These are phyloP conservation scores for Paramecium sonneborni DNA, from an alignment of 73 alveolate species.

Conservation along the genomic window DNA sequence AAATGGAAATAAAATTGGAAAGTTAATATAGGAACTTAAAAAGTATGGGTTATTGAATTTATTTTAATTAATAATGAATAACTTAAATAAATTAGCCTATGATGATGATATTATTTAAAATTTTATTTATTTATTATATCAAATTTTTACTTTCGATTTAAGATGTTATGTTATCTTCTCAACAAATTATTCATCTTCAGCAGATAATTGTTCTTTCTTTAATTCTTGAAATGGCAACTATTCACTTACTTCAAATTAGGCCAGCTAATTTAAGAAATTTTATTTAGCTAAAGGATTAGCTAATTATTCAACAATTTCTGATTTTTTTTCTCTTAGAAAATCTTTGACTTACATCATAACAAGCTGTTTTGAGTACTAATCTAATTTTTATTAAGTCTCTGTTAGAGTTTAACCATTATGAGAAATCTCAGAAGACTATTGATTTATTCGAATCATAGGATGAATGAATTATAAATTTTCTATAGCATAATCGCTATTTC, in stretches of 20 bases:
- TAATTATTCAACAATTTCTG: slow-evolving; percentile 5
- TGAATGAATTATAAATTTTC: slow-evolving; percentile 3
- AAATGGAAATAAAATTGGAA: too few relatives aligned
- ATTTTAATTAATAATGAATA: too few relatives aligned
- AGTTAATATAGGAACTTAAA: not conserved
- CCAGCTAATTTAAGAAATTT: slow-evolving; percentile 9
- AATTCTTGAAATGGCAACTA: not conserved
- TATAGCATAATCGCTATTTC: not conserved
- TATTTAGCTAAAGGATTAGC: not conserved
- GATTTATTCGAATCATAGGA: not conserved
- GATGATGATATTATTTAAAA: not conserved
- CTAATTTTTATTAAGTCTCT: slow-evolving; percentile 20
- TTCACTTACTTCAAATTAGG: not conserved
- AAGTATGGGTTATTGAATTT: not conserved
- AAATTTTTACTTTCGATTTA: not conserved
- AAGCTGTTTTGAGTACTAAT: not conserved
- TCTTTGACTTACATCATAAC: slow-evolving; percentile 4
- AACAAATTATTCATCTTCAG: slow-evolving; percentile 35
- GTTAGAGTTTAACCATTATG: slow-evolving; percentile 45
- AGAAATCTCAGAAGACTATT: slow-evolving; percentile 3
- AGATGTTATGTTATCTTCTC: slow-evolving; percentile 14
- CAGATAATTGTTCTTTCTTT: not conserved
- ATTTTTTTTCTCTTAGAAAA: slow-evolving; percentile 2
- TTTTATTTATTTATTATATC: not conserved
- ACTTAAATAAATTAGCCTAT: not conserved